Base-by-base conservation (phyloP, 345 rosid genomes). In the Raphanus sativus region DNA sequence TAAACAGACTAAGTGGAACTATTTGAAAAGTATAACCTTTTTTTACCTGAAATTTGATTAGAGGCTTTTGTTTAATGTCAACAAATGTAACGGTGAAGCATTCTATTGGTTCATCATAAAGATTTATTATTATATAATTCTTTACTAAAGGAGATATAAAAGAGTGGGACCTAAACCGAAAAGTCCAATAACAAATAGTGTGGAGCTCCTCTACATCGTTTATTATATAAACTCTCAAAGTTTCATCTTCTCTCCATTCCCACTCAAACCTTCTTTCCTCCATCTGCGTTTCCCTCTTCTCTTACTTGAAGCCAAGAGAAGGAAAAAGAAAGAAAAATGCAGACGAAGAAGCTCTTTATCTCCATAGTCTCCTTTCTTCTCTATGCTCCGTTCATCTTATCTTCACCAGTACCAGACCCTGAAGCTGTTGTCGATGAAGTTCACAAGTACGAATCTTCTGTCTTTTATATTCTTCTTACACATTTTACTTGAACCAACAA, bases 391-490 rank as follows among this genome's bases (percentile, higher is more conserved):
- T 81, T 83, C 65, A 52, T 85, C 74, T 81, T 84, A 32, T 70
- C 91, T 69, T 86, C 91, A 67, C 84, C 88, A 7, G 90, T 87
- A 66, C 89, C 80, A 13, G 90, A 89, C 81, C 91, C 92, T 2
- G 94, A 91, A 74, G 2, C 68, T 7, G 77, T 89, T 2, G 91
- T 85, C 0, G 81, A 87, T 12, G 88, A 91, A 77, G 92, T 91
- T 7, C 92, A 91, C 77, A 85, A 78, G 97, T 91, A 75, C 28
- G 61, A 70, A 65, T 65, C 67, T 71, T 70, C 33, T n/a, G n/a
- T n/a, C n/a, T n/a, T n/a, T n/a, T 11, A 59, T 25, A 26, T 48
- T 58, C 61, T 67, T 67, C 3, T 26, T 52, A 13, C 36, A 42
- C 70, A 67, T 48, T 65, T 12, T 66, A 12, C 70, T 38, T 13